Conservation (phyloP, 1,284 basidiomycete species). For the Omphalotus olearius region DNA sequence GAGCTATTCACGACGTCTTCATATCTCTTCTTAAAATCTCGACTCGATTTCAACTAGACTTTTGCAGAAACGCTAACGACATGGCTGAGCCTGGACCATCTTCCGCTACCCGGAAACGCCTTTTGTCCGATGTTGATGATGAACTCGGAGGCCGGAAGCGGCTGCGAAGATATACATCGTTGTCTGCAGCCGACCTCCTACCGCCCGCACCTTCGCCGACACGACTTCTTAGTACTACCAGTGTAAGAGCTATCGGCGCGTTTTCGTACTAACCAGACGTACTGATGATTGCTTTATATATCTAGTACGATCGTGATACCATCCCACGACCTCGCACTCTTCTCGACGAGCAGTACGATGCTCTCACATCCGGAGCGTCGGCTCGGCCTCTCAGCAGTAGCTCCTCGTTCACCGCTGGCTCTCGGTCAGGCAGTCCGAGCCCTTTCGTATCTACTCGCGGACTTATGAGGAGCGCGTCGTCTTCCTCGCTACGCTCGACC, state of each 20-base stretch:
- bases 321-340: background rate
- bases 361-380: background rate
- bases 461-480: constrained; percentile 33
- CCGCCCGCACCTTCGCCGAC: too few relatives aligned
- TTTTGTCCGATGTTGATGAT: background rate
- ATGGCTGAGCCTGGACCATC: constrained; percentile 7
- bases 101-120: constrained; percentile 1
- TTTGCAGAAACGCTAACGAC: background rate
- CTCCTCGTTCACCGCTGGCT: constrained; percentile 3
- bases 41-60: background rate
- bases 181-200: too few relatives aligned
- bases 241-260: too few relatives aligned
- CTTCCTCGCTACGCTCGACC: constrained; percentile 27
- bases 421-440: constrained; percentile 8
- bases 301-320: background rate
- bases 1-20: background rate
- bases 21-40: background rate
- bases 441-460: constrained; percentile 12
- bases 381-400: constrained; percentile 1
- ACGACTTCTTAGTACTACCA: too few relatives aligned
- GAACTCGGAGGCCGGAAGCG: background rate
- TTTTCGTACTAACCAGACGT: too few relatives aligned
- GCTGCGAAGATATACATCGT: background rate
- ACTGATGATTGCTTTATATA: background rate
- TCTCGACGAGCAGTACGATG: constrained; percentile 2